A percentile compares a stretch with the other conserved stretches of the same genome.
Conservation (phyloP, 257 asterid genomes). For the Petunia secreta region DNA sequence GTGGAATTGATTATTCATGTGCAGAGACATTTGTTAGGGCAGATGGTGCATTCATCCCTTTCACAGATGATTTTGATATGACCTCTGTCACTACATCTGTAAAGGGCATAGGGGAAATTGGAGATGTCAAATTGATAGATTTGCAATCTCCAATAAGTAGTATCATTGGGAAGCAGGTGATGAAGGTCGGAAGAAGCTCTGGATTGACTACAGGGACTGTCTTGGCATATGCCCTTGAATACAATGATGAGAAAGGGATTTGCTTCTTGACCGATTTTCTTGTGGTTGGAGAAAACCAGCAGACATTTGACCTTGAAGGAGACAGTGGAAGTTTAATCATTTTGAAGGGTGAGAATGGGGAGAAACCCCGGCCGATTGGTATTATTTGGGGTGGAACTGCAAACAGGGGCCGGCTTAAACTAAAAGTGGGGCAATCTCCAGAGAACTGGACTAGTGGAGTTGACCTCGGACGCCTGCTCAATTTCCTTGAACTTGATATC, state of each 20-base stretch:
- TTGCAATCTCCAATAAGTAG: conserved; percentile 87
- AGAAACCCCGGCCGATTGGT: conserved; percentile 86
- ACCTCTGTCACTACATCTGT: conserved; percentile 74
- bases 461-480: conserved; percentile 95
- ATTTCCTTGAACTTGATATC: conserved; percentile 94
- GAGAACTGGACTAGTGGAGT: conserved; percentile 99
- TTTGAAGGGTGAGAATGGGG: conserved; percentile 61
- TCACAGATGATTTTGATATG: conserved; percentile 80
- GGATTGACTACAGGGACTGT: conserved; percentile 92
- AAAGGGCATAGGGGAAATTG: conserved; percentile 87
- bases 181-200: conserved; percentile 97
- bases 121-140: conserved; percentile 72
- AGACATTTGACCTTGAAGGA: conserved; percentile 97
- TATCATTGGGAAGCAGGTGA: conserved; percentile 82
- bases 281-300: conserved; percentile 92
- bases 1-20: conserved; percentile 27
- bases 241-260: conserved; percentile 94
- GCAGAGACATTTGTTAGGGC: conserved; percentile 98
- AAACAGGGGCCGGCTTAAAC: conserved; percentile 85
- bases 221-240: conserved; percentile 92
- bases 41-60: conserved; percentile 95
- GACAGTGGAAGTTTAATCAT: conserved; percentile 98
- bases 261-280: conserved; percentile 95
- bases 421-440: conserved; percentile 90
- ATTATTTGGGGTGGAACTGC: conserved; percentile 99